Conservation (phyloP, 305 asterid genomes). For the Fraxinus baroniana region DNA sequence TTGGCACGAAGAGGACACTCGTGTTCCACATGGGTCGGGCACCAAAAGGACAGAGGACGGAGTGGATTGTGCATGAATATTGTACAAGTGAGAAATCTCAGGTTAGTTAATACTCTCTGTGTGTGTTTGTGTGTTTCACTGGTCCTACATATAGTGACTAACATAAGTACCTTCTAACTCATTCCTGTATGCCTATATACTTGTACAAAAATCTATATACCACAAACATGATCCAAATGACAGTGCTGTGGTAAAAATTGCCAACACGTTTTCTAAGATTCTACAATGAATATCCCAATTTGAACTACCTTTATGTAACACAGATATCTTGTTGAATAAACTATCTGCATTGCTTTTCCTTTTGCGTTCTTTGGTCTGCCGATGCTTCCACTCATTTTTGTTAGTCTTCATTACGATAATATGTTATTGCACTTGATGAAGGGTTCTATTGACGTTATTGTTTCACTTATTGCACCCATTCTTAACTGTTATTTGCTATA, state of each 20-base stretch:
- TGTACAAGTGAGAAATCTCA: slow-evolving; percentile 52
- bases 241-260: neutral
- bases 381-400: neutral
- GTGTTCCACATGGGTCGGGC: slow-evolving; percentile 92
- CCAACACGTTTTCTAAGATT: neutral
- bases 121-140: neutral
- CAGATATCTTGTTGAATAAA: neutral
- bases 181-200: neutral
- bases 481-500: neutral
- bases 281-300: neutral
- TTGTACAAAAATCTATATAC: neutral
- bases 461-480: neutral
- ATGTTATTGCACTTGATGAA: neutral
- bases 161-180: neutral
- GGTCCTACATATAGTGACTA: neutral
- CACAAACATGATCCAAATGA: neutral
- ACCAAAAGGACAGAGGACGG: slow-evolving; percentile 81
- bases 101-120: slow-evolving; percentile 28
- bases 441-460: neutral
- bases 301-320: neutral
- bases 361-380: neutral
- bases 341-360: neutral
- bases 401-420: neutral
- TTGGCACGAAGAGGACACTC: slow-evolving; percentile 84
- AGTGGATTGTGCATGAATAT: slow-evolving; percentile 94